Evolutionary conservation across 1,139 yeast genomes (phyloP).

Genomic region (Saccharomyces hybrid): DNA sequence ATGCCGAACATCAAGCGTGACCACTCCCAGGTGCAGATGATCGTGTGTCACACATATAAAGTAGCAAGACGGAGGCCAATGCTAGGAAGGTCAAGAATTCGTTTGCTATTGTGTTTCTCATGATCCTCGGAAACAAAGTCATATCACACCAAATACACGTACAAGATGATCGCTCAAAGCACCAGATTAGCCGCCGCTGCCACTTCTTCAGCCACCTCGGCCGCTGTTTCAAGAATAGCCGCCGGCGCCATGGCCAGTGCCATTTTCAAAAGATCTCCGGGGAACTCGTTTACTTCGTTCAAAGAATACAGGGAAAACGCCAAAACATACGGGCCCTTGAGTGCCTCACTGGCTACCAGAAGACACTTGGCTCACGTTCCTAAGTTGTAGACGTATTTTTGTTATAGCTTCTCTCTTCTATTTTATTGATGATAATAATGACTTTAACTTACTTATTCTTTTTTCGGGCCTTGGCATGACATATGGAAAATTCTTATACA

Average conservation of each 20-base stretch:
- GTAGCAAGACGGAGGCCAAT: not conserved
- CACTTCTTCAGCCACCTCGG: constrained; percentile 13
- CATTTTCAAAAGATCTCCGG: constrained; percentile 14
- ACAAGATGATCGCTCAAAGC: constrained; percentile 10
- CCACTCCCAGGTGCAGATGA: not conserved
- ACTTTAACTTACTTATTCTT: not conserved
- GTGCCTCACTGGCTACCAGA: constrained; percentile 20
- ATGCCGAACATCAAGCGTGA: not conserved
- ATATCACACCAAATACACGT: no score
- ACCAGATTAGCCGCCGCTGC: constrained; percentile 10
- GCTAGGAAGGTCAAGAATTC: not conserved
- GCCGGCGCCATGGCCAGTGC: constrained; percentile 6
- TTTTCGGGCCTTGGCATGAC: constrained; percentile 41
- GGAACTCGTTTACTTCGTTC: constrained; percentile 23
- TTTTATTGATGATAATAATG: not conserved
- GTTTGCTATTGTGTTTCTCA: not conserved
- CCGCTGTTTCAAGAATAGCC: constrained; percentile 11
- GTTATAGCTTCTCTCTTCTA: constrained; percentile 20
- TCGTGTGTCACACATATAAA: not conserved
- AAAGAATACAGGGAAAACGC: constrained; percentile 26
- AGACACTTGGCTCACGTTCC: constrained; percentile 14
- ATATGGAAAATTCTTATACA: constrained; percentile 21
- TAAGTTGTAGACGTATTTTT: constrained; percentile 13
- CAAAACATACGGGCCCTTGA: constrained; percentile 26
- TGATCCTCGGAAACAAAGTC: not conserved